Base-by-base conservation (phyloP, 805 yeast genomes). In the Saturnispora bothae region DNA sequence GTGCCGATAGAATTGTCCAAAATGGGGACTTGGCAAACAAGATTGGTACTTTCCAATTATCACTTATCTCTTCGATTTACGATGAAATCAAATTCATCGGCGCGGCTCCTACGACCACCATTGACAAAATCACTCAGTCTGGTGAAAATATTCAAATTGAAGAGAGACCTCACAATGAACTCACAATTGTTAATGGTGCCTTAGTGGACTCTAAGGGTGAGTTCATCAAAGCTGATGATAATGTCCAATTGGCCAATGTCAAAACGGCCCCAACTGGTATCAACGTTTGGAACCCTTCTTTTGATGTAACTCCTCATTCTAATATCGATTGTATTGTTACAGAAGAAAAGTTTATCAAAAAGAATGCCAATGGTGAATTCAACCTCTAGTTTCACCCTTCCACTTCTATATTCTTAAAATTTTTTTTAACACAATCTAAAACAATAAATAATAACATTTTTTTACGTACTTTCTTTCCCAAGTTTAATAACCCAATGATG, bases 21-120 rank as follows among this genome's bases (percentile, higher is more conserved):
- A 89, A 89, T 55, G 98, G 98, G 37, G 98, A 89, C 54, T 77
- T 95, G 22, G 97, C 97, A 1, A 89, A 89, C 62, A 89, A 89
- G 62, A 89, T 89, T 36, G 98, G 98, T 17, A 92, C 97, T 0
- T 83, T 76, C 60, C 96, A 88, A 61, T 62, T 89, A 46, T 81
- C 96, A 0, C 65, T 79, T 10, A 63, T 85, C 41, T 78, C 94
- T 15, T 70, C 78, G 42, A 65, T 63, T 43, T 71, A 72, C 37
- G 70, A 70, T 39, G 78, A 73, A 5, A 76, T 88, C 49, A 80
- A 79, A 53, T 89, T 92, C 50, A 76, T 84, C 32, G 95, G 92
- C 8, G 97, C 96, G 21, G 97, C 96, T 1, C 97, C 97, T 36
- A 82, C 73, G 33, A 86, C 96, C 1, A 85, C 97, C 0, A 77